Percentiles rank a stretch among this genome's conserved stretches.
Evolutionary conservation across 106 monocot genomes (phyloP).

Genomic region (Narthecium ossifragum): DNA sequence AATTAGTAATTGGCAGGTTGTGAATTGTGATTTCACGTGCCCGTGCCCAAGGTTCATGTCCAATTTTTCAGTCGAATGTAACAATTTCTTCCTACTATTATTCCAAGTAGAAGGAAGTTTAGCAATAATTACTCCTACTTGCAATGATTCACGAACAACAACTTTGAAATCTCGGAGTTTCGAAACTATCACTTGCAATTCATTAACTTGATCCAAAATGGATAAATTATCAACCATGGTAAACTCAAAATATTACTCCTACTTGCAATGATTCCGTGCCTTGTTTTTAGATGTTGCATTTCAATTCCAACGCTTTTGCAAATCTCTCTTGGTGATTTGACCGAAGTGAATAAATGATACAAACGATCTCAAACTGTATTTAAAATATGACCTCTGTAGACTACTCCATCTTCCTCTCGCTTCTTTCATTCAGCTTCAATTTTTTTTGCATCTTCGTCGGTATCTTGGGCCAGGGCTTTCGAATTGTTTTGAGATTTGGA

Average conservation of each 20-base stretch:
- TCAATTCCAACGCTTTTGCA: not conserved
- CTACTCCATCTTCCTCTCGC: conserved; percentile 3
- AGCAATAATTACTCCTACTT: conserved; percentile 1
- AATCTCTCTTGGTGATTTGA: conserved; percentile 4
- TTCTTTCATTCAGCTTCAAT: not conserved
- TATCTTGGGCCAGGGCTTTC: not conserved
- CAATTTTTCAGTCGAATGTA: no score
- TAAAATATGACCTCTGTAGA: conserved; percentile 8
- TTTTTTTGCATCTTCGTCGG: not conserved
- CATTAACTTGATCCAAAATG: conserved; percentile 9
- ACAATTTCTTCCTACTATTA: no score
- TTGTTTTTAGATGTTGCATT: conserved; percentile 4
- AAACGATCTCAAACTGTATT: not conserved
- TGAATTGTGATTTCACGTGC: no score
- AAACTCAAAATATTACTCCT: conserved; percentile 6
- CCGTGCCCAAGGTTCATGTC: no score
- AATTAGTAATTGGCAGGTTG: no score
- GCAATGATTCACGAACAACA: conserved; percentile 1
- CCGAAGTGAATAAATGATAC: conserved; percentile 4
- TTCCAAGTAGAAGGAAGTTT: no score
- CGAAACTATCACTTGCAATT: conserved; percentile 1
- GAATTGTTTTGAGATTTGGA: not conserved
- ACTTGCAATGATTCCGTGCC: not conserved
- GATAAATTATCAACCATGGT: not conserved
- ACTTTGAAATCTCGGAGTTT: conserved; percentile 9